Conservation (phyloP, 2,329 filamentous ascomycete genomes). For the Sporothrix euskadiensis region DNA sequence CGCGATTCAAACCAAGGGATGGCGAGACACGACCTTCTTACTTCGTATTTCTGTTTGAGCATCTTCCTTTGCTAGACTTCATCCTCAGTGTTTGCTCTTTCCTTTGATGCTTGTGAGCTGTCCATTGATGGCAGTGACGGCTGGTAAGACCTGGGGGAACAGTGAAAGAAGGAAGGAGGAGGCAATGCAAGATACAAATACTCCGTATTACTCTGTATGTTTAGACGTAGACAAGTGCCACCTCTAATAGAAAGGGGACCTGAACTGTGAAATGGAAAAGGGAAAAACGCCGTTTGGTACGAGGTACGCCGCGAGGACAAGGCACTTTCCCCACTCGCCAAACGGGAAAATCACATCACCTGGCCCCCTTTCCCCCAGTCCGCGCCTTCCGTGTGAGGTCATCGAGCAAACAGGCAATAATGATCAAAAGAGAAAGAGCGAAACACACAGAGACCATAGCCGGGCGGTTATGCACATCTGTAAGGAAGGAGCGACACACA, state of each 20-base stretch:
- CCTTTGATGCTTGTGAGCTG: background rate
- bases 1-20: slow-evolving; percentile 26
- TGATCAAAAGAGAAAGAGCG: background rate
- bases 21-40: slow-evolving; percentile 20
- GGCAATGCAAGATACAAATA: background rate
- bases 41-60: background rate
- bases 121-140: background rate
- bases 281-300: background rate
- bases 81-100: background rate
- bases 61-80: background rate
- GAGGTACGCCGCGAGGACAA: background rate
- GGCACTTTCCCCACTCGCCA: slow-evolving; percentile 17
- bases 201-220: background rate
- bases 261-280: background rate
- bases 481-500: slow-evolving; percentile 4
- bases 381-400: slow-evolving; percentile 25
- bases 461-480: slow-evolving; percentile 13
- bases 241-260: background rate
- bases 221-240: background rate
- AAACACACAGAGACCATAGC: background rate
- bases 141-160: background rate
- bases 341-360: slow-evolving; percentile 22
- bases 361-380: slow-evolving; percentile 1
- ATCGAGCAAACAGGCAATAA: slow-evolving; percentile 10
- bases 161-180: slow-evolving; percentile 10